Base-by-base conservation (phyloP, 208 protist species). In the Trypanosoma congolense region DNA sequence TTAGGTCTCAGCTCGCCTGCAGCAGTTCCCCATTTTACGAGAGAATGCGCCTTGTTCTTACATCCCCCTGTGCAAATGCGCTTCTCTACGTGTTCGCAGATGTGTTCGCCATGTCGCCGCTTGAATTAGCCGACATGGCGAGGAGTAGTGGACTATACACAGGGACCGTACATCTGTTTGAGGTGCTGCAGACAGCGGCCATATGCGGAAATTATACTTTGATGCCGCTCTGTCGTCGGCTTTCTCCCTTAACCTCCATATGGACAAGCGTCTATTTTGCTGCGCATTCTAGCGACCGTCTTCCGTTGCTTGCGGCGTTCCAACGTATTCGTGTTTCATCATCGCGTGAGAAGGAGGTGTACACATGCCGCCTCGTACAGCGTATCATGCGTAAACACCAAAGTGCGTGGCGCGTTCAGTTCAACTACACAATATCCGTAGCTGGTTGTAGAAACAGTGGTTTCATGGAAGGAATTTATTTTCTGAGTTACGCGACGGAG, bases 351-450 rank as follows among this genome's bases (percentile, higher is more conserved):
- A 75, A 70, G 19, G 64, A 72, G 26, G 49, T 63, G 0, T 50
- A 49, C 24, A 54, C 73, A 38, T 57, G 57, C 22, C 66, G 70
- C 29, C 29, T 81, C 24, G 50, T 88, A 40, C 84, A 92, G 56
- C 58, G 56, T 18, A 66, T 88, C 16, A 52, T 87, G 40, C 74
- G 68, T 30, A 80, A 81, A 52, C 76, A 92, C 49, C 66, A 75
- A 4, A 52, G 72, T 6, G 18, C 61, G 25, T 55, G 65, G 21
- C 40, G 61, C 5, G 78, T 78, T 53, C 84, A 87, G 56, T 69
- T 92, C 25, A 92, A 87, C 71, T 92, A 78, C 52, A 66, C 74
- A n/a, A 67, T 92, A 18, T 75, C 66, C 26, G 77, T 87, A 21
- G 60, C 48, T 3, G 80, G 83, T 50, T 74, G 75, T 2, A 62